Evolutionary conservation across 2,329 filamentous ascomycete genomes (phyloP).

Genomic region (Cyphellophora europaea): DNA sequence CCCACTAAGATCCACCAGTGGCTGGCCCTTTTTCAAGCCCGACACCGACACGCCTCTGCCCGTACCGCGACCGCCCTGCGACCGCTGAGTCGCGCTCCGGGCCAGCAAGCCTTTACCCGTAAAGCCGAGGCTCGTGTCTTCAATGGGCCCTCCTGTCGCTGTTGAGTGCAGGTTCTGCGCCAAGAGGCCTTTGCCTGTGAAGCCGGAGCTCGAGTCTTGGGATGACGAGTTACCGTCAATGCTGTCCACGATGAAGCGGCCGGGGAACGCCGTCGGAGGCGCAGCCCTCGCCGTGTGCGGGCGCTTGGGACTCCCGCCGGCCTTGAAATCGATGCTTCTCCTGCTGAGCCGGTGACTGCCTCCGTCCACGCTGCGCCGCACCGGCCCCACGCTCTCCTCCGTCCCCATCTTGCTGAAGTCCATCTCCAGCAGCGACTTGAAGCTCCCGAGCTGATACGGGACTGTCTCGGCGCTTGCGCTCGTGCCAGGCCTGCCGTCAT

Average conservation of each 20-base stretch:
- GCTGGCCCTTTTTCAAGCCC: slow-evolving; percentile 18
- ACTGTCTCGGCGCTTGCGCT: not conserved
- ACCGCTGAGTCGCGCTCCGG: slow-evolving; percentile 11
- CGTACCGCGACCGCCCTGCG: slow-evolving; percentile 8
- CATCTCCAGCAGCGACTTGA: slow-evolving; percentile 59
- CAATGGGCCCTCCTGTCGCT: not conserved
- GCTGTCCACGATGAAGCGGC: slow-evolving; percentile 3
- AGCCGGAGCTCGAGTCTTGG: slow-evolving; percentile 3
- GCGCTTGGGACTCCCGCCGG: not conserved
- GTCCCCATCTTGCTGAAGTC: slow-evolving; percentile 11
- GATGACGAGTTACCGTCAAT: not conserved
- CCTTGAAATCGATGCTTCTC: not conserved
- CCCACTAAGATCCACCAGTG: slow-evolving; percentile 33
- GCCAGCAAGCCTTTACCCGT: slow-evolving; percentile 16
- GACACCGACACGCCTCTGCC: slow-evolving; percentile 9
- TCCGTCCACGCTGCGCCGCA: too few species aligned
- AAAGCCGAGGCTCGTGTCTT: slow-evolving; percentile 7
- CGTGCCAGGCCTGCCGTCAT: not conserved
- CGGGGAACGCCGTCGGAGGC: slow-evolving; percentile 8
- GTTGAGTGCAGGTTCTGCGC: slow-evolving; percentile 13
- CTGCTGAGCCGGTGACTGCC: not conserved
- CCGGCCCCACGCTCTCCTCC: too few species aligned
- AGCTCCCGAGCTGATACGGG: slow-evolving; percentile 55
- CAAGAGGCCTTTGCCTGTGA: slow-evolving; percentile 17
- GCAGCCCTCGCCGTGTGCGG: not conserved